These are phyloP conservation scores for Diplotaxis tenuifolia DNA, from an alignment of 345 rosid species.

Conservation along the genomic window DNA sequence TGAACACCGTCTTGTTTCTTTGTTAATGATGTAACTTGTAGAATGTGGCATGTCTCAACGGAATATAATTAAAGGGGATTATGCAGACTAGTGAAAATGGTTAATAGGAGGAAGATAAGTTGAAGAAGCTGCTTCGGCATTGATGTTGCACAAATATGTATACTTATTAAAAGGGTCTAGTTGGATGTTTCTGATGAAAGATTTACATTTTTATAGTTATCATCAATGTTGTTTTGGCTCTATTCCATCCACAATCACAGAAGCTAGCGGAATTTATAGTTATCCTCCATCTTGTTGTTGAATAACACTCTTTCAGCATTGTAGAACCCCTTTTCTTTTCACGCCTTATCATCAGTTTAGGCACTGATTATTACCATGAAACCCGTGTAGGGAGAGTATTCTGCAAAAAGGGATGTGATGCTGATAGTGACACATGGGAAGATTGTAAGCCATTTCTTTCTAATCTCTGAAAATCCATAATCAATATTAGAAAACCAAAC, in stretches of 20 bases:
- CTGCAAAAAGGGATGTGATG: conserved; percentile 90
- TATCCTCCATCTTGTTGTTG: neutral
- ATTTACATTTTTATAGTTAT: neutral
- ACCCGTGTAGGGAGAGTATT: conserved; percentile 88
- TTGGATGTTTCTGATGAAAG: neutral
- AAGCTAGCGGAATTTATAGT: neutral
- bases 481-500: neutral
- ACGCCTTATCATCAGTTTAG: neutral
- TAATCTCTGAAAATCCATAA: neutral
- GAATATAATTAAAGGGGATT: neutral
- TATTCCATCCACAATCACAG: neutral
- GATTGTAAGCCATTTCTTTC: conserved; percentile 66
- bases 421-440: conserved; percentile 88
- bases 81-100: neutral
- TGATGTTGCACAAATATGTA: neutral
- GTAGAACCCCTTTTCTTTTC: neutral
- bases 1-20: neutral
- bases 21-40: neutral
- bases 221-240: too few species aligned
- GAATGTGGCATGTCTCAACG: neutral
- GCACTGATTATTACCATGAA: neutral
- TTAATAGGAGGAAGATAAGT: neutral
- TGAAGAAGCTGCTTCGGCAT: neutral
- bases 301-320: neutral
- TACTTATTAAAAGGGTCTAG: neutral